Percentiles rank a stretch among this genome's conserved stretches.
These are phyloP conservation scores for Rauvolfia tetraphylla DNA, from an alignment of 257 asterid genomes.

Conservation along the genomic window DNA sequence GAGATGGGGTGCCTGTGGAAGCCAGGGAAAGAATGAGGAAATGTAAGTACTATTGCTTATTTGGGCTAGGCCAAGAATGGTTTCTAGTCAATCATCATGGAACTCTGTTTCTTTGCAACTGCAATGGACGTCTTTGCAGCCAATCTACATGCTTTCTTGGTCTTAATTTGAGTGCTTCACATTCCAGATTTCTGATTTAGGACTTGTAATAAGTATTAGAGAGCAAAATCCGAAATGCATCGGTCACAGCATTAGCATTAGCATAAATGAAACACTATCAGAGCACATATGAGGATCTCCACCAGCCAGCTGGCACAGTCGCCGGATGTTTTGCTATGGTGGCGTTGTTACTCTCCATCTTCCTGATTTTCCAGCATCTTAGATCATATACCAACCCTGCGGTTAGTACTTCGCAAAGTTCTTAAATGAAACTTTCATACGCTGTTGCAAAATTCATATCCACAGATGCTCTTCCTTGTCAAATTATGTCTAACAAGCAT, in stretches of 20 bases:
- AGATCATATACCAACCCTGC: constrained; percentile 71
- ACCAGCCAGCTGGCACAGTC: constrained; percentile 41
- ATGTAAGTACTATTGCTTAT: neutral
- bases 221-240: constrained; percentile 25
- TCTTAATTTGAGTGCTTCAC: neutral
- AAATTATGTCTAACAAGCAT: neutral
- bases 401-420: constrained; percentile 39
- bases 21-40: neutral
- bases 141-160: neutral
- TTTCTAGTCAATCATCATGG: neutral
- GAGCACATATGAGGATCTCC: constrained; percentile 40
- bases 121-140: neutral
- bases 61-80: neutral
- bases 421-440: neutral
- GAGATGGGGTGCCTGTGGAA: too few relatives aligned
- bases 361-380: constrained; percentile 72
- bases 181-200: neutral
- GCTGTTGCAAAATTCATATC: neutral
- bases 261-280: constrained; percentile 30
- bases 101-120: neutral
- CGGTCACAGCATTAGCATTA: constrained; percentile 31
- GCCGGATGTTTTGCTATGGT: constrained; percentile 56
- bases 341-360: constrained; percentile 62
- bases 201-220: neutral
- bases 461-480: neutral